Conservation (phyloP, 2,329 filamentous ascomycete genomes). For the Penicillium sp. region DNA sequence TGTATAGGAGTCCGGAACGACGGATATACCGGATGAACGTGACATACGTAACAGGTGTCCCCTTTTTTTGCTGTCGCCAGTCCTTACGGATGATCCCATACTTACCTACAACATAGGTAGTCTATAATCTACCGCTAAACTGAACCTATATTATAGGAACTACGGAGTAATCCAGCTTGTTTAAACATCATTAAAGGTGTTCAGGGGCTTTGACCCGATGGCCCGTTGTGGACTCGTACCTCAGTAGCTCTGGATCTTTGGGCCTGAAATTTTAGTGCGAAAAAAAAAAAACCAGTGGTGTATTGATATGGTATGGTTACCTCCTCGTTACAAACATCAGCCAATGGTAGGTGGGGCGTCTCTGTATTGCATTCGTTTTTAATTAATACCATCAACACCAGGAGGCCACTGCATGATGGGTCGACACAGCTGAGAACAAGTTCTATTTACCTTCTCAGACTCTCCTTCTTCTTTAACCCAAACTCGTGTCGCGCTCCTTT, state of each 20-base stretch:
- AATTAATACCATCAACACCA: conserved; percentile 9
- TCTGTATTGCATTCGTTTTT: background rate
- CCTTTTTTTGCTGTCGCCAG: background rate
- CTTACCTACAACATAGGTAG: no score
- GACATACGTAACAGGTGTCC: no score
- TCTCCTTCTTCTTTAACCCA: conserved; percentile 4
- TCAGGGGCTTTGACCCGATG: background rate
- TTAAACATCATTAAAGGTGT: background rate
- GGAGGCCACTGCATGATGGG: conserved; percentile 7
- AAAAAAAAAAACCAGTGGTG: background rate
- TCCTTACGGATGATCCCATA: no score
- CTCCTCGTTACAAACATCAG: background rate
- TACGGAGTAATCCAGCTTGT: no score
- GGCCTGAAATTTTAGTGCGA: conserved; percentile 5
- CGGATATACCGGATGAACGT: no score
- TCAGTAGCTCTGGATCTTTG: background rate
- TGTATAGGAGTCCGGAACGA: no score
- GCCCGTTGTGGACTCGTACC: background rate
- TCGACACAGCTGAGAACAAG: background rate
- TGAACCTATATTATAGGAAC: no score
- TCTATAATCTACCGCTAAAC: no score
- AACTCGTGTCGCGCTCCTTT: background rate
- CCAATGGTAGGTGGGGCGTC: background rate
- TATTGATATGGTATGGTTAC: conserved; percentile 3
- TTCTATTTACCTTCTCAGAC: conserved; percentile 14